A percentile compares a stretch with the other conserved stretches of the same genome.
These are phyloP conservation scores for Collybia mongolica DNA, from an alignment of 768 basidiomycete species.

Conservation along the genomic window DNA sequence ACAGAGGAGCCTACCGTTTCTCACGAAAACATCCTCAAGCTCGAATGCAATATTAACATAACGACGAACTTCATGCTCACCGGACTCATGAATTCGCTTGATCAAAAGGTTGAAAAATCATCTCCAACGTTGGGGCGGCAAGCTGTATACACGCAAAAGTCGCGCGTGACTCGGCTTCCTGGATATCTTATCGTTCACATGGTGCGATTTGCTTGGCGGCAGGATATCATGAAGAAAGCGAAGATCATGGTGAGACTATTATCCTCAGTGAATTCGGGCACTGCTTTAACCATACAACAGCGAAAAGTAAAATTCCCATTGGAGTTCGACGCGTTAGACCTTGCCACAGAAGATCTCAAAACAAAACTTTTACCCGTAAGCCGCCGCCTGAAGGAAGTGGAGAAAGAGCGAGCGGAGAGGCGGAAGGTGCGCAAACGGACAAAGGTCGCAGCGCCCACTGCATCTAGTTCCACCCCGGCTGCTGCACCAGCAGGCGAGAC, in stretches of 20 bases:
- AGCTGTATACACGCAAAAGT: constrained; percentile 78
- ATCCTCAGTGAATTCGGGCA: no score
- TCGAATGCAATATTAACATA: constrained; percentile 89
- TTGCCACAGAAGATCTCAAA: constrained; percentile 78
- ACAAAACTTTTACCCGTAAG: constrained; percentile 69
- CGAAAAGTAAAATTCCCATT: constrained; percentile 90
- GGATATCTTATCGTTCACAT: constrained; percentile 87
- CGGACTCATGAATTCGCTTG: constrained; percentile 83
- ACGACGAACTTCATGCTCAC: constrained; percentile 86
- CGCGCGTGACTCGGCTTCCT: constrained; percentile 82
- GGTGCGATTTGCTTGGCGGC: constrained; percentile 95
- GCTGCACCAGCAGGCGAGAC: constrained; percentile 18
- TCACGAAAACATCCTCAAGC: constrained; percentile 77
- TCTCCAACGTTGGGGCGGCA: constrained; percentile 78
- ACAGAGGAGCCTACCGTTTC: constrained; percentile 69
- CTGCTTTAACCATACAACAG: constrained; percentile 30
- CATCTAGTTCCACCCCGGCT: constrained; percentile 21
- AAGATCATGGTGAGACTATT: constrained; percentile 82
- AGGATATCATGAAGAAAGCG: constrained; percentile 88
- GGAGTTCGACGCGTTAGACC: constrained; percentile 84
- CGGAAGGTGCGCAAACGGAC: constrained; percentile 78
- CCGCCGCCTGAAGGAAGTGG: constrained; percentile 71
- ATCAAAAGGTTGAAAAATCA: constrained; percentile 82
- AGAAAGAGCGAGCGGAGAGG: constrained; percentile 82
- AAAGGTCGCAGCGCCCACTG: constrained; percentile 37